Evolutionary conservation across 768 basidiomycete genomes (phyloP).

Genomic region (Postia placenta): DNA sequence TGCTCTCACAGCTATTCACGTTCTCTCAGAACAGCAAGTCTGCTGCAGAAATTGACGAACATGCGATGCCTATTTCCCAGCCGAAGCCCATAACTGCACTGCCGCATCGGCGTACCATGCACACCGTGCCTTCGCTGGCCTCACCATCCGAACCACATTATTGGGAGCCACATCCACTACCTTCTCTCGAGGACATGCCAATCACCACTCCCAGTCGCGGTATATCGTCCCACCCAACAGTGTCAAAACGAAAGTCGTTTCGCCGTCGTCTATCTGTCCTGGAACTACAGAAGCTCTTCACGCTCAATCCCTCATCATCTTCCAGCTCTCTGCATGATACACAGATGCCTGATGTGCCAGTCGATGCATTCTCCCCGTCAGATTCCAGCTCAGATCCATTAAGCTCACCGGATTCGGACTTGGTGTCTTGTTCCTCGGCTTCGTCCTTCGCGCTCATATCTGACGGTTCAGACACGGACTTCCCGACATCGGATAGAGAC

Average conservation of each 20-base stretch:
- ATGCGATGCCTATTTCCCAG: slow-evolving; percentile 8
- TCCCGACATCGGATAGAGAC: background rate
- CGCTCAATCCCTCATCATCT: slow-evolving; percentile 1
- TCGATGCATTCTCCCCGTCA: slow-evolving; percentile 10
- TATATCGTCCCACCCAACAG: slow-evolving; percentile 3
- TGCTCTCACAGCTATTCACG: slow-evolving; percentile 24
- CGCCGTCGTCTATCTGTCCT: slow-evolving; percentile 27
- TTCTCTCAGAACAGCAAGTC: slow-evolving; percentile 11
- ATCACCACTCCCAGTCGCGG: background rate
- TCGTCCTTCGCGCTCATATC: background rate
- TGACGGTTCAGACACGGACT: background rate
- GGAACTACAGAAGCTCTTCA: slow-evolving; percentile 28
- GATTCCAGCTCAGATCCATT: slow-evolving; percentile 7
- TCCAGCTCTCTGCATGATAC: background rate
- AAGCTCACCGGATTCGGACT: slow-evolving; percentile 1
- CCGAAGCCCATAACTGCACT: background rate
- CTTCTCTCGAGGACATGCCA: slow-evolving; percentile 17
- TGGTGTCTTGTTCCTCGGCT: background rate
- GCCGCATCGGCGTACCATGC: slow-evolving; percentile 1
- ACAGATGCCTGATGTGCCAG: background rate
- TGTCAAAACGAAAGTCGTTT: slow-evolving; percentile 22
- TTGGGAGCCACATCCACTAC: slow-evolving; percentile 9
- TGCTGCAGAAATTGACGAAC: slow-evolving; percentile 7
- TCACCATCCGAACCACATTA: slow-evolving; percentile 3
- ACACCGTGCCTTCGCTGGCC: background rate